Percentiles rank a stretch among this genome's conserved stretches.
Evolutionary conservation across 345 rosid genomes (phyloP).

Genomic region (Lumnitzera racemosa): DNA sequence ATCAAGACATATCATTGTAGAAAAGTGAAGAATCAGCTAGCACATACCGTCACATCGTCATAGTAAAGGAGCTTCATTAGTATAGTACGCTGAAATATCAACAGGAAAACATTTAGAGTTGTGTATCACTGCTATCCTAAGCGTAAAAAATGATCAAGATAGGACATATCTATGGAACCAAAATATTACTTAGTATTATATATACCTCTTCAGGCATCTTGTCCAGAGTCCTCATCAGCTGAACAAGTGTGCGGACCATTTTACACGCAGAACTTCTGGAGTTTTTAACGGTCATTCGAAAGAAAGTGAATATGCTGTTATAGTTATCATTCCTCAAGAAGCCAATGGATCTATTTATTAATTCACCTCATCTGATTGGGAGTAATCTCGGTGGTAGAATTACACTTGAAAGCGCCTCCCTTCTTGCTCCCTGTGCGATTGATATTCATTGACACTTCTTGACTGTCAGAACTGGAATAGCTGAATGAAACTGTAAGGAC

Average conservation of each 20-base stretch:
- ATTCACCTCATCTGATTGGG: conserved; percentile 88
- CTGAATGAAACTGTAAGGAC: conserved; percentile 77
- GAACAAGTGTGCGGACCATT: conserved; percentile 89
- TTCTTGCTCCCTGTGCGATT: conserved; percentile 75
- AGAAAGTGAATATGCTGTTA: neutral
- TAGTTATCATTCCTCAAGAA: too few relatives aligned
- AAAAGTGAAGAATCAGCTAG: conserved; percentile 9
- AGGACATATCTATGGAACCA: neutral
- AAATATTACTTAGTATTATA: neutral
- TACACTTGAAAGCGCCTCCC: conserved; percentile 62
- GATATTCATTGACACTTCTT: conserved; percentile 83
- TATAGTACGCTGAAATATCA: conserved; percentile 69
- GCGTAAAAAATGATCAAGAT: neutral
- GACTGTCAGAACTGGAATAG: conserved; percentile 65
- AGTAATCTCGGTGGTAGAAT: conserved; percentile 66
- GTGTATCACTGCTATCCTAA: neutral
- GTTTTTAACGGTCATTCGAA: neutral
- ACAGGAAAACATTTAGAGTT: neutral
- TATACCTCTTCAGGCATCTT: conserved; percentile 87
- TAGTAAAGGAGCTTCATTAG: conserved; percentile 94
- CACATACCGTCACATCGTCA: conserved; percentile 88
- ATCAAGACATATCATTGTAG: neutral
- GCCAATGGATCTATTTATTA: neutral
- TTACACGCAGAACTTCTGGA: conserved; percentile 94
- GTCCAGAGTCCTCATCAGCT: conserved; percentile 95